Percentiles rank a stretch among this genome's conserved stretches.
phyloP scores from a whole-genome alignment of 495 filamentous ascomycete genomes.

The Copromyces sp. region DNA sequence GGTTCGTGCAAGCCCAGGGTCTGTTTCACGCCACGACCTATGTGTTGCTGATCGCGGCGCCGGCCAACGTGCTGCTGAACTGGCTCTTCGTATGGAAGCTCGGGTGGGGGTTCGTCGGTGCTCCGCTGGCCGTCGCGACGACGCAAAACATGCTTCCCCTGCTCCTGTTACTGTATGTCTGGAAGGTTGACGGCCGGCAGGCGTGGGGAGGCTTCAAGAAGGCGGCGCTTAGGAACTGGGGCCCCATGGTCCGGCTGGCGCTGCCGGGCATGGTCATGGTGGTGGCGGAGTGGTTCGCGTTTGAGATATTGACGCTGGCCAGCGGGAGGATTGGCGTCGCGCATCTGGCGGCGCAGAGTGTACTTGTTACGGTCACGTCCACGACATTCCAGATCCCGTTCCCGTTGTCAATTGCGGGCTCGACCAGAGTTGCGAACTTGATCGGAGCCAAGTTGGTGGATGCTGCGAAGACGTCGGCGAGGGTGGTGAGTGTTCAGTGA shows the following conservation, averaged over 20 bases:
- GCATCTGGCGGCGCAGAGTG: slow-evolving; percentile 54
- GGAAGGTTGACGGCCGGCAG: slow-evolving; percentile 63
- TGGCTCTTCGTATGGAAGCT: slow-evolving; percentile 68
- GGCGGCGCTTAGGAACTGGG: slow-evolving; percentile 72
- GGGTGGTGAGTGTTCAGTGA: slow-evolving; percentile 40
- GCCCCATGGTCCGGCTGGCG: slow-evolving; percentile 73
- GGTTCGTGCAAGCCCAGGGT: slow-evolving; percentile 66
- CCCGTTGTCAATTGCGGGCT: slow-evolving; percentile 49
- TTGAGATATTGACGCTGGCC: slow-evolving; percentile 67
- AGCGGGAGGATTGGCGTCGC: slow-evolving; percentile 61
- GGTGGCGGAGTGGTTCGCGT: slow-evolving; percentile 80
- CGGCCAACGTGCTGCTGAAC: slow-evolving; percentile 56
- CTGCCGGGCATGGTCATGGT: slow-evolving; percentile 86
- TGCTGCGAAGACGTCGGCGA: slow-evolving; percentile 59
- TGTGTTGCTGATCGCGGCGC: slow-evolving; percentile 55
- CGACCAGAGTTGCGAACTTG: slow-evolving; percentile 56
- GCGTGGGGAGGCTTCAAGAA: slow-evolving; percentile 80
- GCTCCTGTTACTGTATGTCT: slow-evolving; percentile 63
- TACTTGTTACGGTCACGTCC: slow-evolving; percentile 43
- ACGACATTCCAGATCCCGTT: slow-evolving; percentile 54
- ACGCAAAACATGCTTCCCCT: slow-evolving; percentile 73
- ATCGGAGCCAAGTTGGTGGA: slow-evolving; percentile 58
- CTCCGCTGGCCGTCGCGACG: slow-evolving; percentile 76
- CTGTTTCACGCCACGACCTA: slow-evolving; percentile 60
- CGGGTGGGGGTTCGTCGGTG: slow-evolving; percentile 71